phyloP scores from a whole-genome alignment of 2,329 filamentous ascomycete species.

The Calcarisporium arbuscula region DNA sequence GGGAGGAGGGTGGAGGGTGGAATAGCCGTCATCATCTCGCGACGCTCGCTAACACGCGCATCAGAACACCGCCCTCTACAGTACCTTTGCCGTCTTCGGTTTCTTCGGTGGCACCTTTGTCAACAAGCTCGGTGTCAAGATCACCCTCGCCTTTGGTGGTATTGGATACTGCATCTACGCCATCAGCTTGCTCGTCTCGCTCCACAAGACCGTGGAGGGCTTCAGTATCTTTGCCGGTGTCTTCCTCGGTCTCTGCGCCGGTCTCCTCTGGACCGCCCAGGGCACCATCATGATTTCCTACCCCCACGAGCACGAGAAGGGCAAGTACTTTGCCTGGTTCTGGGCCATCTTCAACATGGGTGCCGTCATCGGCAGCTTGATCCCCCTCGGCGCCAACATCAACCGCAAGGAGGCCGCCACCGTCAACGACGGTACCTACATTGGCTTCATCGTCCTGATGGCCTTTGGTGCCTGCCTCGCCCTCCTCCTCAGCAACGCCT shows the following conservation, averaged over 20 bases:
- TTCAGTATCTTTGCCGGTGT: constrained; percentile 74
- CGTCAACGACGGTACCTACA: constrained; percentile 75
- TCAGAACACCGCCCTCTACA: constrained; percentile 65
- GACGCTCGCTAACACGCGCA: no score
- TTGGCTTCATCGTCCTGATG: constrained; percentile 83
- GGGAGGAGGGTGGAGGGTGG: no score
- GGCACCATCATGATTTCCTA: constrained; percentile 89
- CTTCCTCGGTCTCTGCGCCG: constrained; percentile 71
- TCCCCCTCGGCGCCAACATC: constrained; percentile 64
- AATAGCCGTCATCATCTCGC: no score
- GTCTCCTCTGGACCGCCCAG: constrained; percentile 75
- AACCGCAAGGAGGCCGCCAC: constrained; percentile 39
- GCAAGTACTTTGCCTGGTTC: constrained; percentile 83
- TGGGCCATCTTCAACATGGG: constrained; percentile 95
- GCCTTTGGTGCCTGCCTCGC: constrained; percentile 63
- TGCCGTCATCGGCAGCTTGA: constrained; percentile 68
- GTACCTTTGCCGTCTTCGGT: constrained; percentile 61
- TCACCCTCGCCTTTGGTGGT: constrained; percentile 65
- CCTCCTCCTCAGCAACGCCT: constrained; percentile 64
- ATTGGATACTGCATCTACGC: constrained; percentile 73
- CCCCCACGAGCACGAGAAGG: constrained; percentile 73
- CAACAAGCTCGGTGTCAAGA: constrained; percentile 66
- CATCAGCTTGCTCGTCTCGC: constrained; percentile 63
- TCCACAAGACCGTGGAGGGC: constrained; percentile 59
- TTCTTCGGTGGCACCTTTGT: constrained; percentile 71